A percentile compares a stretch with the other conserved stretches of the same genome.
These are phyloP conservation scores for Incumbomyces delicatus DNA, from an alignment of 2,329 filamentous ascomycete genomes.

Conservation along the genomic window DNA sequence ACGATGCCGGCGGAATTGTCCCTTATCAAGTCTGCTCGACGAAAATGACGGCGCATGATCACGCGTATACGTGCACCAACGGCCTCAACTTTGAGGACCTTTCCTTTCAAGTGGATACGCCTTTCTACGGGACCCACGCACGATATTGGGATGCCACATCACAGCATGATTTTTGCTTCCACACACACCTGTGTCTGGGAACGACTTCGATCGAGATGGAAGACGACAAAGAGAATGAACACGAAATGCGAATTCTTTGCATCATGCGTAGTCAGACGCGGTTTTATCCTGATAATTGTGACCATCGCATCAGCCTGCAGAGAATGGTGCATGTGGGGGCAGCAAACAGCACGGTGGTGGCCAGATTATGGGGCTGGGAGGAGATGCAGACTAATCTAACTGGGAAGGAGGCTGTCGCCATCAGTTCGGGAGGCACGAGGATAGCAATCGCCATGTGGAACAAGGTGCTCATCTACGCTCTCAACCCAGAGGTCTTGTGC, in stretches of 20 bases:
- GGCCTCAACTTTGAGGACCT: conserved; percentile 13
- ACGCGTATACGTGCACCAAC: conserved; percentile 15
- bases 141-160: conserved; percentile 10
- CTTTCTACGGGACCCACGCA: conserved; percentile 31
- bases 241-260: conserved; percentile 29
- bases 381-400: conserved; percentile 28
- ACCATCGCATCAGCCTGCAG: conserved; percentile 29
- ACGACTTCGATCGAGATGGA: conserved; percentile 25
- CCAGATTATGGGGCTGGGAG: conserved; percentile 13
- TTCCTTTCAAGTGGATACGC: conserved; percentile 29
- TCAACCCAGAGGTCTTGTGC: conserved; percentile 30
- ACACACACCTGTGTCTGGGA: conserved; percentile 33
- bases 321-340: conserved; percentile 28
- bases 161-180: conserved; percentile 23
- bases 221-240: conserved; percentile 10
- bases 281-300: conserved; percentile 23
- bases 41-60: conserved; percentile 17
- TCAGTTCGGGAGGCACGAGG: conserved; percentile 28
- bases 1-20: conserved; percentile 8
- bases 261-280: conserved; percentile 27
- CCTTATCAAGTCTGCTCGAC: conserved; percentile 10
- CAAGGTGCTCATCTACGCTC: conserved; percentile 30
- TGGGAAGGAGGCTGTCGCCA: conserved; percentile 25
- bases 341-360: conserved; percentile 7
- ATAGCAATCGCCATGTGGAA: conserved; percentile 36